Evolutionary conservation across 1,284 basidiomycete genomes (phyloP).

Genomic region (Rhodofomes roseus): DNA sequence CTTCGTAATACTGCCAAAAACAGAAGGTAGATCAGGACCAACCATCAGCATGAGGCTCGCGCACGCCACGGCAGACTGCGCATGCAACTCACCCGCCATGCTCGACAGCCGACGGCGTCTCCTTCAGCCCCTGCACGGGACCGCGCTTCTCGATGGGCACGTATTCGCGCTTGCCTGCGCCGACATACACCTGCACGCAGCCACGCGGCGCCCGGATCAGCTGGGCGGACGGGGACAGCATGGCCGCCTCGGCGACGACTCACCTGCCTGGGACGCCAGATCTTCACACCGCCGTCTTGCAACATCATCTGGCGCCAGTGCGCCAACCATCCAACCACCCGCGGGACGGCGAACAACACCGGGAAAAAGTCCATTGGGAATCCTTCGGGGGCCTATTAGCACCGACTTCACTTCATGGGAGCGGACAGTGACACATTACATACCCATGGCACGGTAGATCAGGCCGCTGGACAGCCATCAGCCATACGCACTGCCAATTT

Average conservation of each 20-base stretch:
- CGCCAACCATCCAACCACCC: conserved; percentile 87
- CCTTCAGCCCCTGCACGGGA: conserved; percentile 46
- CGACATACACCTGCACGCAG: conserved; percentile 64
- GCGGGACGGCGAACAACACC: conserved; percentile 84
- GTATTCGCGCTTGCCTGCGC: conserved; percentile 68
- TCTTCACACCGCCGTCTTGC: conserved; percentile 82
- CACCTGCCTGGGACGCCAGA: conserved; percentile 86
- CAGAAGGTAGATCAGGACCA: background rate
- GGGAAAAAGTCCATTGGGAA: conserved; percentile 91
- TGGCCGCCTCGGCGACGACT: conserved; percentile 12
- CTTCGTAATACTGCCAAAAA: conserved; percentile 64
- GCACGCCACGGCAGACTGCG: background rate
- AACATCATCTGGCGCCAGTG: conserved; percentile 93
- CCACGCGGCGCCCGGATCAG: background rate
- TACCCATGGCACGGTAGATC: conserved; percentile 88
- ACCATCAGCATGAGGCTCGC: background rate
- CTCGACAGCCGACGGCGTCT: conserved; percentile 61
- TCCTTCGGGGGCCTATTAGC: conserved; percentile 37
- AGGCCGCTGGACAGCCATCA: conserved; percentile 52
- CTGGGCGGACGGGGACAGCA: conserved; percentile 4
- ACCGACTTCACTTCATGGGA: conserved; percentile 16
- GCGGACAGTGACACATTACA: conserved; percentile 23
- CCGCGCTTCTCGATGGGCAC: conserved; percentile 59
- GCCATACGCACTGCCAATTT: background rate
- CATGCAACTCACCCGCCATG: conserved; percentile 68